A percentile compares a stretch with the other conserved stretches of the same genome.
phyloP scores from a whole-genome alignment of 2,329 filamentous ascomycete genomes.

The Chlorencoelia australis region DNA sequence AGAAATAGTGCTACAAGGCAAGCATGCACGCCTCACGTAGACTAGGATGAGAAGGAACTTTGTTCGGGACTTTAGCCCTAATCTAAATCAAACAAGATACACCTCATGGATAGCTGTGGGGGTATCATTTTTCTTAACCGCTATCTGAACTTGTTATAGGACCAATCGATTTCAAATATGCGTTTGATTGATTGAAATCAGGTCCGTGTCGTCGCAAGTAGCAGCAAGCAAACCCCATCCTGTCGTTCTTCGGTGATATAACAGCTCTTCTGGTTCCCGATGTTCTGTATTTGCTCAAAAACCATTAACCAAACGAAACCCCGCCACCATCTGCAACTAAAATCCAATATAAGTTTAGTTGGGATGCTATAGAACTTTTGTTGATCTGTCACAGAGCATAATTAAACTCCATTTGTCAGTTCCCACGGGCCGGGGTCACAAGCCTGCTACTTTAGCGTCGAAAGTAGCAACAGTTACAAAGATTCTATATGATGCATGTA shows the following conservation, averaged over 20 bases:
- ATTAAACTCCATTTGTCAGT: too few species aligned
- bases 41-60: too few species aligned
- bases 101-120: too few species aligned
- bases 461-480: too few species aligned
- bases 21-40: constrained; percentile 17
- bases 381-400: too few species aligned
- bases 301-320: constrained; percentile 9
- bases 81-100: constrained; percentile 5
- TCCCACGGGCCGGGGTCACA: constrained; percentile 4
- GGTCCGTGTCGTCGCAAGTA: too few species aligned
- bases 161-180: constrained; percentile 2
- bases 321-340: constrained; percentile 16
- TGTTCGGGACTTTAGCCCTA: neutral
- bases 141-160: constrained; percentile 9
- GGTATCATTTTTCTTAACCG: constrained; percentile 10
- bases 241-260: too few species aligned
- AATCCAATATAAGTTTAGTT: constrained; percentile 2
- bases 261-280: too few species aligned
- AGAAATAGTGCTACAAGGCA: constrained; percentile 17
- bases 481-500: too few species aligned
- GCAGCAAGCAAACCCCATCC: constrained; percentile 15
- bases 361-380: constrained; percentile 14
- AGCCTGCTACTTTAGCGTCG: too few species aligned
- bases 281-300: constrained; percentile 16
- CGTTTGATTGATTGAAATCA: too few species aligned